phyloP scores from a whole-genome alignment of 805 yeast species.

The Candida sonorensis region DNA sequence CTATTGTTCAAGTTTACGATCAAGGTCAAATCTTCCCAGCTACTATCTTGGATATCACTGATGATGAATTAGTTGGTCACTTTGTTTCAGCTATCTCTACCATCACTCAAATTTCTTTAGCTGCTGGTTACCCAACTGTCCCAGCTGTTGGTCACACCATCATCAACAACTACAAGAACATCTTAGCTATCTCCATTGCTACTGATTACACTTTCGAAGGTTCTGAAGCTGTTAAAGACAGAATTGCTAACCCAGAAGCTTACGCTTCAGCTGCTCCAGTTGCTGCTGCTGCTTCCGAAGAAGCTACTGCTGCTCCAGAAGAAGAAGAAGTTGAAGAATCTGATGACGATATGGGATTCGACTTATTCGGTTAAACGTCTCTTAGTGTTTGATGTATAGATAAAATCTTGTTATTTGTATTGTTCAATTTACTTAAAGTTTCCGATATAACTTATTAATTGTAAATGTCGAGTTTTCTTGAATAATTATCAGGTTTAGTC shows the following conservation, averaged over 20 bases:
- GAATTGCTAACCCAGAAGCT: slow-evolving; percentile 99
- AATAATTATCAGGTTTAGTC: no score
- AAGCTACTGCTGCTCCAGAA: slow-evolving; percentile 60
- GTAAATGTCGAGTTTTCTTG: no score
- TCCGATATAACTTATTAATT: no score
- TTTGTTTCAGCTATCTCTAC: slow-evolving; percentile 86
- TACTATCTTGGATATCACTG: slow-evolving; percentile 95
- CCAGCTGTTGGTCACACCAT: slow-evolving; percentile 99
- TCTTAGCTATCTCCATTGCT: slow-evolving; percentile 95
- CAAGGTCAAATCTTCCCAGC: slow-evolving; percentile 98
- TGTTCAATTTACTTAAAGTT: background rate
- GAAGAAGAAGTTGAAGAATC: slow-evolving; percentile 66
- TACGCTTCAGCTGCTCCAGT: slow-evolving; percentile 99
- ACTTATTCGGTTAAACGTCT: slow-evolving; percentile 94
- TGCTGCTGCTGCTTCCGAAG: slow-evolving; percentile 72
- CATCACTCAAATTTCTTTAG: slow-evolving; percentile 95
- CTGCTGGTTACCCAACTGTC: slow-evolving; percentile 98
- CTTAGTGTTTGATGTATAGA: no score
- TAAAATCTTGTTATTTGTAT: no score
- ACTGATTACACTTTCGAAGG: slow-evolving; percentile 99
- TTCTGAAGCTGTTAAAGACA: slow-evolving; percentile 98
- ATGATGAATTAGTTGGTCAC: slow-evolving; percentile 90
- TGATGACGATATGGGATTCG: slow-evolving; percentile 93
- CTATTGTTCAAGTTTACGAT: slow-evolving; percentile 95
- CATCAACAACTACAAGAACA: slow-evolving; percentile 98